Evolutionary conservation across 768 basidiomycete species (phyloP).

Genomic region (Mycena galopus): DNA sequence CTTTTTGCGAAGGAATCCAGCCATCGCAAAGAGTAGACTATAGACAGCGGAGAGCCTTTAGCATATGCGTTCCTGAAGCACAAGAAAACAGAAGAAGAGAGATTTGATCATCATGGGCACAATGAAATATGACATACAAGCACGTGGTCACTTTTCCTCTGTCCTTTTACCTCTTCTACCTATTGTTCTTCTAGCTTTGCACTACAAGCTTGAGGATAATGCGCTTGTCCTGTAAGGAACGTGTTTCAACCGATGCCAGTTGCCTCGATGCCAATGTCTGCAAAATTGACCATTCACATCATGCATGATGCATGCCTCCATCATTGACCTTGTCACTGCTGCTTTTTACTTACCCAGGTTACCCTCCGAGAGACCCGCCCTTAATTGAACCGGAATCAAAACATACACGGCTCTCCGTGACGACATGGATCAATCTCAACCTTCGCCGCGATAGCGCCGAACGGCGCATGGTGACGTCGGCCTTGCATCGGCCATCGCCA

Average conservation of each 20-base stretch:
- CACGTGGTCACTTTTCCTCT: background rate
- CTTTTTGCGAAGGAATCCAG: slow-evolving; percentile 38
- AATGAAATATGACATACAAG: slow-evolving; percentile 1
- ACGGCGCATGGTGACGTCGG: background rate
- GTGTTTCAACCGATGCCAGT: background rate
- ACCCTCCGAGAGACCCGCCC: background rate
- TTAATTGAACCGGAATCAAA: slow-evolving; percentile 3
- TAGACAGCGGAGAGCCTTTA: slow-evolving; percentile 5
- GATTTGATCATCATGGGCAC: background rate
- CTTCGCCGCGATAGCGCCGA: slow-evolving; percentile 9
- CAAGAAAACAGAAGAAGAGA: background rate
- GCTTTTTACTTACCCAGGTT: too few relatives aligned
- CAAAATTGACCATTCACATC: background rate
- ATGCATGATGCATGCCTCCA: background rate
- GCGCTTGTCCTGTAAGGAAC: slow-evolving; percentile 3
- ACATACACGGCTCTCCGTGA: slow-evolving; percentile 21
- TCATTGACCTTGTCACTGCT: background rate
- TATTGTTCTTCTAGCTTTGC: background rate
- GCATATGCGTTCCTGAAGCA: slow-evolving; percentile 8
- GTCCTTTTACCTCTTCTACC: background rate
- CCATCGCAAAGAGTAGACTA: slow-evolving; percentile 25
- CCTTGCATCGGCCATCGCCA: background rate
- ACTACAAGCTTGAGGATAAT: background rate
- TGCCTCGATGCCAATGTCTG: background rate
- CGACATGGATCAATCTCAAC: slow-evolving; percentile 11